These are phyloP conservation scores for Nakataea oryzae DNA, from an alignment of 2,329 filamentous ascomycete genomes.

Conservation along the genomic window DNA sequence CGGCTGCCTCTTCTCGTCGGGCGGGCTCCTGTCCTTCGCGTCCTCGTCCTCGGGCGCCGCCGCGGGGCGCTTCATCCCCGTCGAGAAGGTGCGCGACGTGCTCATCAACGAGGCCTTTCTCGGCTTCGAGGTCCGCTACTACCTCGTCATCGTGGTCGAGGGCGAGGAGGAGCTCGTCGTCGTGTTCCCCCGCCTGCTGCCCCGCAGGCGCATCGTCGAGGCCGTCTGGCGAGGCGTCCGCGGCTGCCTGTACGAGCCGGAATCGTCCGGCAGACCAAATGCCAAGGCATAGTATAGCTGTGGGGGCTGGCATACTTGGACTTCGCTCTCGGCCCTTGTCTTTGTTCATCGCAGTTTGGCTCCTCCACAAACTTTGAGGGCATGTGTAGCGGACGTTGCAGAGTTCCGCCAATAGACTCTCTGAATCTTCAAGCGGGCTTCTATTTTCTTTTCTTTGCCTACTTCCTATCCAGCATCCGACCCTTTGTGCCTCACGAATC, in stretches of 20 bases:
- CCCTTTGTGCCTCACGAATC: slow-evolving; percentile 2
- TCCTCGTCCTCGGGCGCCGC: neutral
- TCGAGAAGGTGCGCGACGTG: slow-evolving; percentile 83
- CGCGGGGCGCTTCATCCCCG: slow-evolving; percentile 59
- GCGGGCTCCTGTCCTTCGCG: slow-evolving; percentile 12
- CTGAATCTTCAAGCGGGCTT: neutral
- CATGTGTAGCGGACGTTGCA: too few relatives aligned
- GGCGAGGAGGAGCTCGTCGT: slow-evolving; percentile 83
- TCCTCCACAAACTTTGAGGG: too few relatives aligned
- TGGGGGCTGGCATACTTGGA: too few relatives aligned
- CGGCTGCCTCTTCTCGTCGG: slow-evolving; percentile 7
- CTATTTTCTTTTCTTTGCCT: neutral
- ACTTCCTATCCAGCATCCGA: too few relatives aligned
- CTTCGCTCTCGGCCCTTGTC: too few relatives aligned
- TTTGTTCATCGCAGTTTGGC: too few relatives aligned
- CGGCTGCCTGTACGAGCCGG: slow-evolving; percentile 65
- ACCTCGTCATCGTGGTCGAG: slow-evolving; percentile 81
- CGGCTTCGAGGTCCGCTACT: slow-evolving; percentile 84
- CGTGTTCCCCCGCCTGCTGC: slow-evolving; percentile 80
- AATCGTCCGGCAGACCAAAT: neutral
- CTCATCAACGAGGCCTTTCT: slow-evolving; percentile 91
- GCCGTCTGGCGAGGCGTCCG: slow-evolving; percentile 81
- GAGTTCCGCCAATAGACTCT: too few relatives aligned
- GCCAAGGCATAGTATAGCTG: neutral
- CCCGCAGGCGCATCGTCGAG: slow-evolving; percentile 65